Evolutionary conservation across 148 eudicot genomes (phyloP).

Genomic region (Heliamphora exappendiculata): DNA sequence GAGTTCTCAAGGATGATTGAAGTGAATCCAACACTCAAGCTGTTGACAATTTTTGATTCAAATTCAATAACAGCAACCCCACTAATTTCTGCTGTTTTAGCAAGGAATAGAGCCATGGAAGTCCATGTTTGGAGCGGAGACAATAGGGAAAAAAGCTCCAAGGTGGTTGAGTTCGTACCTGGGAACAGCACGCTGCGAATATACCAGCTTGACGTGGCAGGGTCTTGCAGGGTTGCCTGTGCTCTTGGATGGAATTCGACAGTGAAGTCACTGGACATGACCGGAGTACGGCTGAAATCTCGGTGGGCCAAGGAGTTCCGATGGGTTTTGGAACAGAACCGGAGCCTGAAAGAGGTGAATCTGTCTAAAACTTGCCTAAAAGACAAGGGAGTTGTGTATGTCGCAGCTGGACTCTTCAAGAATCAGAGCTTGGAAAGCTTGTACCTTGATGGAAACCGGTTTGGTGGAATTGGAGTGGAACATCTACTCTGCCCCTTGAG

Average conservation of each 20-base stretch:
- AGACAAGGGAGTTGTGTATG: conserved; percentile 71
- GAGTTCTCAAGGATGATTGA: conserved; percentile 89
- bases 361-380: conserved; percentile 61
- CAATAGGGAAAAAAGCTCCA: conserved; percentile 34
- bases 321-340: conserved; percentile 77
- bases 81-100: conserved; percentile 72
- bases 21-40: conserved; percentile 58
- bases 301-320: conserved; percentile 89
- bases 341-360: conserved; percentile 58
- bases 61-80: conserved; percentile 54
- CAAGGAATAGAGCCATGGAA: conserved; percentile 72
- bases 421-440: conserved; percentile 49
- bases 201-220: conserved; percentile 45
- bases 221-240: conserved; percentile 61
- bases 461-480: conserved; percentile 63
- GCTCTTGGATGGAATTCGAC: conserved; percentile 73
- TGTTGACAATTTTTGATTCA: conserved; percentile 61
- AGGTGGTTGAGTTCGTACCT: conserved; percentile 75
- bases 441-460: conserved; percentile 58
- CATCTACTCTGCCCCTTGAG: conserved; percentile 83
- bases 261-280: conserved; percentile 70
- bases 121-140: conserved; percentile 68
- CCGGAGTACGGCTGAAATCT: conserved; percentile 63
- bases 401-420: conserved; percentile 81
- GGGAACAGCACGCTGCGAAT: conserved; percentile 50